Evolutionary conservation across 192 early-diverging fungal genomes (phyloP).

Genomic region (Geranomyces michiganensis): DNA sequence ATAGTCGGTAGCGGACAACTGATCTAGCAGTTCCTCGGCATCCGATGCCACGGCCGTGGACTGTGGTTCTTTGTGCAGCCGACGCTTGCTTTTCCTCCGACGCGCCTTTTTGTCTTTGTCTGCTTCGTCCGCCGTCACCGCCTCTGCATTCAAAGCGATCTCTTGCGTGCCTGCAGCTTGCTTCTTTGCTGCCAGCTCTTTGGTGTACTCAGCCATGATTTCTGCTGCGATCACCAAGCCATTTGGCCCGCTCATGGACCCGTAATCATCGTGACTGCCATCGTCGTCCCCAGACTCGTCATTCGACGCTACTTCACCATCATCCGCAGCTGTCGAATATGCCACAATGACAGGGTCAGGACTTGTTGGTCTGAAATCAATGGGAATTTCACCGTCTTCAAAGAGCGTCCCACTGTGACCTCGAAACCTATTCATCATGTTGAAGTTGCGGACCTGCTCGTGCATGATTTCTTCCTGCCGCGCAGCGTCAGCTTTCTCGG

Average conservation of each 20-base stretch:
- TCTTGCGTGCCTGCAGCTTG: background rate
- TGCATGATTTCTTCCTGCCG: slow-evolving; percentile 35
- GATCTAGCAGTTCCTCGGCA: background rate
- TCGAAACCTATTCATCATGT: slow-evolving; percentile 31
- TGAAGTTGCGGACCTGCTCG: slow-evolving; percentile 34
- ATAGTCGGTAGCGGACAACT: background rate
- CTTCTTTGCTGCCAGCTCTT: background rate
- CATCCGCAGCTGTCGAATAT: background rate
- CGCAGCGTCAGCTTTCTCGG: slow-evolving; percentile 21
- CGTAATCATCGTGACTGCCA: background rate
- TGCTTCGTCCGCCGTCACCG: background rate
- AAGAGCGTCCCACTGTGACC: slow-evolving; percentile 7
- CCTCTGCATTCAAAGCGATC: background rate
- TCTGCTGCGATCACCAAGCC: background rate
- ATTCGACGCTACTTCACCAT: background rate
- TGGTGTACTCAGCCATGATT: background rate
- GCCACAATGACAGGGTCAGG: background rate
- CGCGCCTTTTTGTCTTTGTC: background rate
- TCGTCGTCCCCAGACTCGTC: background rate
- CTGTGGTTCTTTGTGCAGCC: background rate
- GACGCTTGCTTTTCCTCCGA: background rate
- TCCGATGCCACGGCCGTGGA: background rate
- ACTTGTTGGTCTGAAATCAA: slow-evolving; percentile 25
- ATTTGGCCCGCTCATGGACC: background rate
- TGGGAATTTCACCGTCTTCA: slow-evolving; percentile 13